These are phyloP conservation scores for Pseudogymnoascus sp. DNA, from an alignment of 2,329 filamentous ascomycete species.

Conservation along the genomic window DNA sequence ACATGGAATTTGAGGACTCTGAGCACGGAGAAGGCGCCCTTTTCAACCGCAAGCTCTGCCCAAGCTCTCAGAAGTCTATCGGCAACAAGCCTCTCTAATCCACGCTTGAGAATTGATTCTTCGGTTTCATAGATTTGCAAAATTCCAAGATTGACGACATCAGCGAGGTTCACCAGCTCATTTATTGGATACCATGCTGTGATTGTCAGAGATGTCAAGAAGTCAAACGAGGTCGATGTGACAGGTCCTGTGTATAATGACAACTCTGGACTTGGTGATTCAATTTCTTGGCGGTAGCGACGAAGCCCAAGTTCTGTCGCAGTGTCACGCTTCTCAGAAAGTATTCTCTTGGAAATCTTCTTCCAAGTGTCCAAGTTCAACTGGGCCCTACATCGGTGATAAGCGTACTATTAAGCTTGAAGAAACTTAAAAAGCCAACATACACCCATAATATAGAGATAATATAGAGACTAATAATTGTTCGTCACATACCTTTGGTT, in stretches of 20 bases:
- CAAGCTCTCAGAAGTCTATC: conserved; percentile 31
- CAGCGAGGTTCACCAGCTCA: conserved; percentile 28
- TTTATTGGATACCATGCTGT: conserved; percentile 23
- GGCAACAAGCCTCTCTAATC: neutral
- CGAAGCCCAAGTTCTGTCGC: conserved; percentile 18
- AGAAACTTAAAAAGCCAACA: neutral
- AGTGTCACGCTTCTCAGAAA: conserved; percentile 18
- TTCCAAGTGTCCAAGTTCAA: conserved; percentile 27
- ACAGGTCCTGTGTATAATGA: conserved; percentile 25
- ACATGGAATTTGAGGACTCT: conserved; percentile 30
- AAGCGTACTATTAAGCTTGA: neutral
- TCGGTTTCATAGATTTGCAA: conserved; percentile 27
- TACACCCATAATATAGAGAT: neutral
- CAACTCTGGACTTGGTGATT: conserved; percentile 21
- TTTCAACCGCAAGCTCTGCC: conserved; percentile 23
- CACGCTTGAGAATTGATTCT: neutral
- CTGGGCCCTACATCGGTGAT: conserved; percentile 18
- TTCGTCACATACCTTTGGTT: conserved; percentile 21
- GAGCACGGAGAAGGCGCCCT: conserved; percentile 27
- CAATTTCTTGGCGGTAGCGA: conserved; percentile 25
- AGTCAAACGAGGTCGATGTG: conserved; percentile 27
- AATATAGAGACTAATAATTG: neutral
- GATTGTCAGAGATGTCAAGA: conserved; percentile 29
- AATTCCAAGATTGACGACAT: conserved; percentile 27
- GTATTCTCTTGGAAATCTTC: conserved; percentile 25